These are phyloP conservation scores for Cordyceps sp. DNA, from an alignment of 2,329 filamentous ascomycete species.

Conservation along the genomic window DNA sequence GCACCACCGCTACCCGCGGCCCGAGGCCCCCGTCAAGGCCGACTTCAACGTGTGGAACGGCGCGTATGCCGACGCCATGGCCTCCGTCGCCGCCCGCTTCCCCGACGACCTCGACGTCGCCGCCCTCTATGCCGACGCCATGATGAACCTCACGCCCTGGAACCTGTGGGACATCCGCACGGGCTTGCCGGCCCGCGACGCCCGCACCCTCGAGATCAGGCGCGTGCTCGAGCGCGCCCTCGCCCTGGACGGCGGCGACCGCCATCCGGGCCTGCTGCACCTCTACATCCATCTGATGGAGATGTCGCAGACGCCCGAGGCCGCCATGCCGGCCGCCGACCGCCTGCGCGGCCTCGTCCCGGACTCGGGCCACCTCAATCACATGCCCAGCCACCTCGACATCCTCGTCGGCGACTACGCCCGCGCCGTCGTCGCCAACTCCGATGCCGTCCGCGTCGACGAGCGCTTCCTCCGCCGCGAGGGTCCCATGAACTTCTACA, in stretches of 20 bases:
- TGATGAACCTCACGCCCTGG: constrained; percentile 33
- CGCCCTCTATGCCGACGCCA: constrained; percentile 21
- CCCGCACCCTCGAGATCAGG: constrained; percentile 16
- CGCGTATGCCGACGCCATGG: constrained; percentile 22
- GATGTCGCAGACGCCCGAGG: constrained; percentile 52
- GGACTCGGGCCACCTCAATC: constrained; percentile 52
- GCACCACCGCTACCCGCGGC: constrained; percentile 38
- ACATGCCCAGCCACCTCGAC: constrained; percentile 69
- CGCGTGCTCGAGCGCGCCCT: constrained; percentile 29
- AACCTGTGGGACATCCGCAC: constrained; percentile 23
- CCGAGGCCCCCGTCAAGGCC: constrained; percentile 22
- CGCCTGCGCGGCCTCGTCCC: constrained; percentile 47
- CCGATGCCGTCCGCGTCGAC: constrained; percentile 49
- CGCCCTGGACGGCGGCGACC: constrained; percentile 15
- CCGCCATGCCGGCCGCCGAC: constrained; percentile 43
- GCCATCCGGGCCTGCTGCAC: constrained; percentile 56
- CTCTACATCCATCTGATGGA: constrained; percentile 67
- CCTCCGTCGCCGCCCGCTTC: constrained; percentile 15
- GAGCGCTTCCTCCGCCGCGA: constrained; percentile 43
- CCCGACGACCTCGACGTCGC: constrained; percentile 22
- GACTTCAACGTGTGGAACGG: constrained; percentile 27
- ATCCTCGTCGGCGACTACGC: constrained; percentile 57
- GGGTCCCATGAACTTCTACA: constrained; percentile 57
- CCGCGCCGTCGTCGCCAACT: constrained; percentile 49
- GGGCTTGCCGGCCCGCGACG: constrained; percentile 13